These are phyloP conservation scores for Pseudogymnoascus sp. DNA, from an alignment of 2,329 filamentous ascomycete genomes.

Conservation along the genomic window DNA sequence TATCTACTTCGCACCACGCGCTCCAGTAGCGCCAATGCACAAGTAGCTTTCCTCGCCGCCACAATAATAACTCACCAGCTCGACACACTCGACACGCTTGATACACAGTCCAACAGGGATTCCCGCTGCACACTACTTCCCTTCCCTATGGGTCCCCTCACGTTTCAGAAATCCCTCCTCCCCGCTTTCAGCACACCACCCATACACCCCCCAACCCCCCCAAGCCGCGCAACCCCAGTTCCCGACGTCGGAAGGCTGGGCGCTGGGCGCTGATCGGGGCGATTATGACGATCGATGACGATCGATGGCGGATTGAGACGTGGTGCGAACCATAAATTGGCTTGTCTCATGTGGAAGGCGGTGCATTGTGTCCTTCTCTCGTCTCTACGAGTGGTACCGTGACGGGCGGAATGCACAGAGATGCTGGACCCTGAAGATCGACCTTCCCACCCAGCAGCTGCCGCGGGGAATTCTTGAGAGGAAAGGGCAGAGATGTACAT, in stretches of 20 bases:
- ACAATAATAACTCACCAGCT: background rate
- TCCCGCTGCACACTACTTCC: background rate
- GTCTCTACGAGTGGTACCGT: background rate
- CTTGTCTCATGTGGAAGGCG: background rate
- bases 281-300: slow-evolving; percentile 5
- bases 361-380: too few species aligned
- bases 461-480: too few species aligned
- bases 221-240: background rate
- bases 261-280: background rate
- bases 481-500: too few species aligned
- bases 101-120: background rate
- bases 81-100: too few species aligned
- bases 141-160: background rate
- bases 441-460: background rate
- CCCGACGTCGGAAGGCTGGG: background rate
- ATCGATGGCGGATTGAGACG: background rate
- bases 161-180: background rate
- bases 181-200: too few species aligned
- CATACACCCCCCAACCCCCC: too few species aligned
- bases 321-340: background rate
- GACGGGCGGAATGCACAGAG: background rate
- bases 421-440: slow-evolving; percentile 4
- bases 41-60: background rate
- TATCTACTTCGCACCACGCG: background rate
- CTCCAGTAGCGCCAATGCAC: background rate